A percentile compares a stretch with the other conserved stretches of the same genome.
Conservation (phyloP, 768 basidiomycete species). For the Leucosporidium yakuticum region DNA sequence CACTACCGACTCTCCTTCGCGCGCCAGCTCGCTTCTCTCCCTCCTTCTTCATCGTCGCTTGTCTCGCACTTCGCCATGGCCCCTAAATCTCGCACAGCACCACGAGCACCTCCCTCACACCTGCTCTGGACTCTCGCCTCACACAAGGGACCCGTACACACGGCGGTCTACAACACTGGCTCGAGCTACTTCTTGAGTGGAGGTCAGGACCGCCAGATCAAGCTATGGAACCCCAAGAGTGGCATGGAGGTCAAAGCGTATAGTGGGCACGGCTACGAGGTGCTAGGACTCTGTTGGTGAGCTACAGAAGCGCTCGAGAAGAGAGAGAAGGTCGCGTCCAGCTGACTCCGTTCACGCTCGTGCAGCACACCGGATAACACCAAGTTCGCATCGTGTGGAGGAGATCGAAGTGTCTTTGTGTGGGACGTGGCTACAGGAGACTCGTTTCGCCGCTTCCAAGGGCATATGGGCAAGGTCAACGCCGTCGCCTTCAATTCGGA, state of each 20-base stretch:
- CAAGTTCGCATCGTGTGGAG: slow-evolving; percentile 86
- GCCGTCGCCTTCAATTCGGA: slow-evolving; percentile 84
- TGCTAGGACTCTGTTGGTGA: slow-evolving; percentile 81
- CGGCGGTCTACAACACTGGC: slow-evolving; percentile 85
- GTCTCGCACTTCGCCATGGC: neutral
- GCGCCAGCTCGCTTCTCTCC: no score
- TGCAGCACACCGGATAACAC: slow-evolving; percentile 83
- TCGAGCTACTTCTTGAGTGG: slow-evolving; percentile 85
- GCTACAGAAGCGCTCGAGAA: slow-evolving; percentile 8
- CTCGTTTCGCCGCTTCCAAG: slow-evolving; percentile 73
- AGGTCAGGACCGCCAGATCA: slow-evolving; percentile 80
- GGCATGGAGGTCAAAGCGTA: slow-evolving; percentile 90
- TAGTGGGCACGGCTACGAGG: slow-evolving; percentile 89
- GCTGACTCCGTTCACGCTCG: neutral
- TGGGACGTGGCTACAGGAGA: slow-evolving; percentile 92
- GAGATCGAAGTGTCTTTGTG: slow-evolving; percentile 83
- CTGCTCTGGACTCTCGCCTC: slow-evolving; percentile 37
- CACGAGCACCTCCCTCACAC: neutral
- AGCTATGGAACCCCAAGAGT: slow-evolving; percentile 79
- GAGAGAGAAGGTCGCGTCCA: neutral
- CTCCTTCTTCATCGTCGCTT: neutral
- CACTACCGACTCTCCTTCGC: no score
- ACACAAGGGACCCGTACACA: slow-evolving; percentile 69
- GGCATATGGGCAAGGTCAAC: slow-evolving; percentile 86
- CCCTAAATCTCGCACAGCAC: neutral